Evolutionary conservation across 163 green algal genomes (phyloP), one percentile per base, ranked within the genome.

Genomic region (Scenedesmus sp.): DNA sequence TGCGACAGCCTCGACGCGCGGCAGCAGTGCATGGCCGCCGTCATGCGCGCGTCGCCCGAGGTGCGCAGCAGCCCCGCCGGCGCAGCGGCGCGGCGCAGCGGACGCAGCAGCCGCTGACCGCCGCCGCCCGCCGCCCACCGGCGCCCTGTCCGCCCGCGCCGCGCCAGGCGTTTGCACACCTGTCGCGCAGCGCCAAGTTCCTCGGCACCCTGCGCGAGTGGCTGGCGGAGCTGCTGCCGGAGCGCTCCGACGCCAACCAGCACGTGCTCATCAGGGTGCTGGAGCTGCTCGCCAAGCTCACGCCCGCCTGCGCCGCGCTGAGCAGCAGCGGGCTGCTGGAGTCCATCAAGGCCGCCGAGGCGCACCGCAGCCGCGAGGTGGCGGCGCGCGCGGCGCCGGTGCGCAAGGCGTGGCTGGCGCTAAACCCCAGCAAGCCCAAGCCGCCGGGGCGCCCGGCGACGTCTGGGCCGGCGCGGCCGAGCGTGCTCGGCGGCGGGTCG

Each of bases 181-280:
- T 77, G 42, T 56, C 29, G 18, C 26, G 36, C 18, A 31, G 63
- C 42, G 28, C 42, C 2, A 24, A 22, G 9, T 74, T 64, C 50
- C 31, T 77, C 26, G 13, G 34, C 15, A 26, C 70, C 4, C 17
- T 78, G 44, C 14, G 58, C 62, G 63, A 39, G 33, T 80, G 81
- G 36, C 75, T 90, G 34, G 63, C 63, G 2, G 63, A 80, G 5
- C 70, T 90, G 65, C 44, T 91, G 51, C 62, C 58, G 15, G 72
- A 84, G 45, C 50, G 48, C 13, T 48, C 67, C 42, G 75, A 64
- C 34, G 54, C 64, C 29, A 76, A 77, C 45, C 26, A 60, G 26
- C 64, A 77, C 33, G 64, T 83, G 53, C 67, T 75, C 47, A 11
- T 64, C 13, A 53, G 56, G 42, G 9, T 77, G 10, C 64, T 83